Percentiles rank a stretch among this genome's conserved stretches.
Evolutionary conservation across 495 filamentous ascomycete genomes (phyloP).

Genomic region (Penicillium arizonense): DNA sequence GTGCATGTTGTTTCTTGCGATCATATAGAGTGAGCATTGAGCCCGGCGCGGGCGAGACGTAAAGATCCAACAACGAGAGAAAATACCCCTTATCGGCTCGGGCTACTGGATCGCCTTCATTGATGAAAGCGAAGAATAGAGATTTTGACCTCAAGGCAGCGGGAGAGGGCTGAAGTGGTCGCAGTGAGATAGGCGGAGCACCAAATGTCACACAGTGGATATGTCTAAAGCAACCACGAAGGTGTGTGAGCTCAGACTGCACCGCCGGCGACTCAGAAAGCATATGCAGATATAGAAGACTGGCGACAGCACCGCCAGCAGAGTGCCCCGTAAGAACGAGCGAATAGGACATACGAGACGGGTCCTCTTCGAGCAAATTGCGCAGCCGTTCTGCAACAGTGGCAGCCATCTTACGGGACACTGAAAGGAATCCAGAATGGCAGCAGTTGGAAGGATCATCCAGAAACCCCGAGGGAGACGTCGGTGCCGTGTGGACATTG

Average conservation of each 20-base stretch:
- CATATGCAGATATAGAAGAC: constrained; percentile 77
- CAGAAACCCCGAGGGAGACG: constrained; percentile 62
- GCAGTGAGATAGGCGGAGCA: constrained; percentile 69
- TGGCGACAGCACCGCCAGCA: constrained; percentile 77
- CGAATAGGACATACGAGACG: constrained; percentile 61
- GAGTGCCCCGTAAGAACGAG: constrained; percentile 82
- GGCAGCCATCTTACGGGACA: constrained; percentile 71
- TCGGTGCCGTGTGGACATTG: constrained; percentile 67
- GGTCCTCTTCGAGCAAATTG: constrained; percentile 65
- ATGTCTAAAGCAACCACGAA: constrained; percentile 66
- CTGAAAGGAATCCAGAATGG: constrained; percentile 73
- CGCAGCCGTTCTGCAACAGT: constrained; percentile 68
- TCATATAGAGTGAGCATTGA: constrained; percentile 11
- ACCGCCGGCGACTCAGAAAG: constrained; percentile 49
- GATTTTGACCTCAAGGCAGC: constrained; percentile 51
- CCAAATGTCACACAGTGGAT: constrained; percentile 84
- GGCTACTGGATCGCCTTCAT: constrained; percentile 80
- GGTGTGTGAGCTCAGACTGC: constrained; percentile 61
- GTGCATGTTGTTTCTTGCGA: constrained; percentile 2
- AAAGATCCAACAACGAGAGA: constrained; percentile 66
- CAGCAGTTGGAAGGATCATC: constrained; percentile 75
- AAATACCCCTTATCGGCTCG: constrained; percentile 75
- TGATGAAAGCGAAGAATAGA: constrained; percentile 73
- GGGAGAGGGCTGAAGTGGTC: constrained; percentile 60
- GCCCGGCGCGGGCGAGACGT: constrained; percentile 58